Percentiles rank a stretch among this genome's conserved stretches.
Conservation (phyloP, 345 rosid genomes). For the Eucalyptus dawsonii region DNA sequence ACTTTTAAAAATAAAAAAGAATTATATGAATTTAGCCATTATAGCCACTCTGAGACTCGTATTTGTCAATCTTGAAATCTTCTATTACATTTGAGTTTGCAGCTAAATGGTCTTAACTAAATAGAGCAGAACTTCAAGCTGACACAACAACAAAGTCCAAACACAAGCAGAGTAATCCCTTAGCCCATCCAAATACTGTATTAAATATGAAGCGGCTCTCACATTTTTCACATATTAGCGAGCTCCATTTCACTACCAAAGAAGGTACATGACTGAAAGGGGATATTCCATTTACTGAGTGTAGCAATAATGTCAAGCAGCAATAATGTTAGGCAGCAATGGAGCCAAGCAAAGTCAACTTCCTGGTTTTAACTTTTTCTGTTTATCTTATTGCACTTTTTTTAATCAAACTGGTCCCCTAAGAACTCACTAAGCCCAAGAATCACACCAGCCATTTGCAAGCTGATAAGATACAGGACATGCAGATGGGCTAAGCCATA, state of each 20-base stretch:
- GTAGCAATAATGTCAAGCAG: conserved; percentile 3
- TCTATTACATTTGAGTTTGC: background rate
- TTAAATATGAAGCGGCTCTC: background rate
- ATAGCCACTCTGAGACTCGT: background rate
- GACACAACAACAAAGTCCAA: background rate
- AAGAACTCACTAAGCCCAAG: background rate
- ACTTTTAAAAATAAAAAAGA: background rate
- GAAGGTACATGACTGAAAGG: background rate
- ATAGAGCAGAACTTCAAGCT: background rate
- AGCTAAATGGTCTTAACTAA: background rate
- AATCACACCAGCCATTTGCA: background rate
- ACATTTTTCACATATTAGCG: background rate
- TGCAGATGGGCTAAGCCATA: background rate
- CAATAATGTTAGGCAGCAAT: conserved; percentile 1
- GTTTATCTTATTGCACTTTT: background rate
- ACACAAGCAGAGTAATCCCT: background rate
- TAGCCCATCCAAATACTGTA: background rate
- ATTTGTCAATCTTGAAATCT: background rate
- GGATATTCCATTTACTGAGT: conserved; percentile 13
- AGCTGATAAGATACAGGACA: background rate
- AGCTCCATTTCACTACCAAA: background rate
- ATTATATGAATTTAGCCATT: background rate
- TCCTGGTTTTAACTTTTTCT: background rate
- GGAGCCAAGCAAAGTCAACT: background rate
- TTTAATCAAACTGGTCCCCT: background rate